These are phyloP conservation scores for Mycena alexandri DNA, from an alignment of 768 basidiomycete species.

Conservation along the genomic window DNA sequence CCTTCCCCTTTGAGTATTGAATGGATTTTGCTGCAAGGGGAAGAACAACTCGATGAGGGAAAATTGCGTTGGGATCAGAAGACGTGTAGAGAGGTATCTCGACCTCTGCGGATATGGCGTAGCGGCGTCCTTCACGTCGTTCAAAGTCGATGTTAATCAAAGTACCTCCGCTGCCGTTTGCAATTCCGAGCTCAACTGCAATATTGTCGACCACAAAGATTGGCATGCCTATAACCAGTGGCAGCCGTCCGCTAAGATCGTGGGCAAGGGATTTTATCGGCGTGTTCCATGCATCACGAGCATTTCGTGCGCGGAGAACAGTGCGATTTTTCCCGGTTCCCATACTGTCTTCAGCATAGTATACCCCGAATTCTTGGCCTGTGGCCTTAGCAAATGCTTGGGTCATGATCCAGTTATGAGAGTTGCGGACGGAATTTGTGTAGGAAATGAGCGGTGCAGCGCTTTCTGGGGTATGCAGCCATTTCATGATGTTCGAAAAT, in stretches of 20 bases:
- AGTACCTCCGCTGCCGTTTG: slow-evolving; percentile 34
- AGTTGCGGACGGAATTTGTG: slow-evolving; percentile 31
- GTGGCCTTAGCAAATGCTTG: slow-evolving; percentile 30
- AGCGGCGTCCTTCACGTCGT: slow-evolving; percentile 19
- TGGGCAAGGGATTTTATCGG: slow-evolving; percentile 23
- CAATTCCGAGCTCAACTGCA: slow-evolving; percentile 37
- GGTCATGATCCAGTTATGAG: slow-evolving; percentile 31
- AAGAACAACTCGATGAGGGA: slow-evolving; percentile 23
- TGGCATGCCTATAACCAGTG: slow-evolving; percentile 36
- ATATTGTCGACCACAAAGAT: slow-evolving; percentile 35
- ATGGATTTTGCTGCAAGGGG: slow-evolving; percentile 3
- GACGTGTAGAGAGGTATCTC: slow-evolving; percentile 30
- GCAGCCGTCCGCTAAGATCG: slow-evolving; percentile 35
- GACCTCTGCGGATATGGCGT: slow-evolving; percentile 31
- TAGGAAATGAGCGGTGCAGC: slow-evolving; percentile 31
- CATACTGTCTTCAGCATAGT: slow-evolving; percentile 23
- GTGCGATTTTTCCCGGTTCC: slow-evolving; percentile 1
- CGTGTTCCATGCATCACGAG: slow-evolving; percentile 36
- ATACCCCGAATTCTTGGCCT: slow-evolving; percentile 21
- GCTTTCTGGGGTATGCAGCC: slow-evolving; percentile 18
- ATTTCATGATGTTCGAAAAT: slow-evolving; percentile 8
- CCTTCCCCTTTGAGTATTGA: neutral
- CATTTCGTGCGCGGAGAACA: slow-evolving; percentile 13
- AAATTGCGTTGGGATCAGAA: neutral
- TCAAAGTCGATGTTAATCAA: slow-evolving; percentile 26